Evolutionary conservation across 257 asterid genomes (phyloP), one percentile per base, ranked within the genome.

Genomic region (Nicotiana tabacum): DNA sequence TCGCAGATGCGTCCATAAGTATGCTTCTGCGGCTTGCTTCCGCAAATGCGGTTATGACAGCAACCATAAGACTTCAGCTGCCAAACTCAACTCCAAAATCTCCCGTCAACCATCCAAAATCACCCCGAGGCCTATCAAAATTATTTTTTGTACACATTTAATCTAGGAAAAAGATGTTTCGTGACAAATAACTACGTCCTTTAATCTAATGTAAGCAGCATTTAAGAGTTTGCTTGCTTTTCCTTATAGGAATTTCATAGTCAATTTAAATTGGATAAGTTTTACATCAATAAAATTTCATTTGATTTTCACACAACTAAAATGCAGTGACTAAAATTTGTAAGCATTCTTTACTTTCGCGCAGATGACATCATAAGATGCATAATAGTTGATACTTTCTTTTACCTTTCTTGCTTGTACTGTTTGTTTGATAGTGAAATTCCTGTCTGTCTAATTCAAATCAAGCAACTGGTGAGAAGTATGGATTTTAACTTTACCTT

Each of bases 151-250:
- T 51, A 51, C 5, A 11, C 17, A 51, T 51, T 51, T 51, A 51
- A 51, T 12, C 17, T 51, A 43, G 48, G 48, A 43, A 43, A 43
- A 43, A 43, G 11, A 43, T 43, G 48, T 43, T 43, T 43, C 48
- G 48, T 43, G 48, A 43, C 2, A 43, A 43, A 43, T 43, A 43
- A 8, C 2, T 0, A 43, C 11, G 48, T 8, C 48, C 48, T 72
- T 43, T 72, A 72, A 72, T 72, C 78, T 4, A 43, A 74, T 74
- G 80, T 74, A 48, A 74, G 80, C 62, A 74, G 30, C 62, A 74
- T 74, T 74, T 74, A 48, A 48, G 62, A 6, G 61, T 51, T 74
- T 74, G 62, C 80, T 74, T 74, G 60, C 11, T 72, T 72, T 46
- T 9, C 39, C 39, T 4, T 64, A 24, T n/a, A n/a, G 13, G 24